Evolutionary conservation across 345 rosid genomes (phyloP).

Genomic region (Citrus unshiu): DNA sequence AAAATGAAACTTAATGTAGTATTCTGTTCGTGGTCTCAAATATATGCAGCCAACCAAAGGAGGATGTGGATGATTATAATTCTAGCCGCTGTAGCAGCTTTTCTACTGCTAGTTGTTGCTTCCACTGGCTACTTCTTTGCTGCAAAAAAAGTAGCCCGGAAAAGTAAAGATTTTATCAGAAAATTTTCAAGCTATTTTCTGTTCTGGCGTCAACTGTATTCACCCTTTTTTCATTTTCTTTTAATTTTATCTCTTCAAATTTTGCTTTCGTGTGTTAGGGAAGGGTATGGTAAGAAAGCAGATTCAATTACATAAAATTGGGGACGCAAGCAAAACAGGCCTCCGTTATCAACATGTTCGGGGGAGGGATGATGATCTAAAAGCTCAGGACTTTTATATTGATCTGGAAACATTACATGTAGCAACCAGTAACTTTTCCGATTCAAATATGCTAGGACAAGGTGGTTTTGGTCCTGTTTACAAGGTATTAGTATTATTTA

Average conservation of each 20-base stretch:
- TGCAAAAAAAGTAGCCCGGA: neutral
- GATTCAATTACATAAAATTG: neutral
- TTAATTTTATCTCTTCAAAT: neutral
- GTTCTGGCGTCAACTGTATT: neutral
- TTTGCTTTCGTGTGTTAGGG: slow-evolving; percentile 6
- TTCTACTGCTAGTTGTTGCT: slow-evolving; percentile 11
- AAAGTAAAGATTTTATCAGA: neutral
- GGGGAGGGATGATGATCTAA: slow-evolving; percentile 6
- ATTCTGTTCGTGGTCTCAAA: neutral
- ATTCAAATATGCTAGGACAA: slow-evolving; percentile 41
- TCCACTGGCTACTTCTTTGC: slow-evolving; percentile 4
- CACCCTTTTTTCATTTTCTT: neutral
- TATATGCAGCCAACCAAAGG: slow-evolving; percentile 13
- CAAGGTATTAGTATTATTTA: slow-evolving; percentile 26
- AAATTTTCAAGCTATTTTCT: too few species aligned
- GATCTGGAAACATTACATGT: slow-evolving; percentile 15
- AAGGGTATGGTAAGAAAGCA: slow-evolving; percentile 5
- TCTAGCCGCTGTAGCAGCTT: slow-evolving; percentile 4
- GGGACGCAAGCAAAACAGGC: neutral
- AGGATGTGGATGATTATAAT: slow-evolving; percentile 17
- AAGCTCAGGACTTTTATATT: slow-evolving; percentile 18
- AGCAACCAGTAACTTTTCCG: slow-evolving; percentile 40
- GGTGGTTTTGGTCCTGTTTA: slow-evolving; percentile 20
- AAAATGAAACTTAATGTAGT: neutral
- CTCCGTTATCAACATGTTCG: slow-evolving; percentile 1